Evolutionary conservation across 805 yeast species (phyloP).

Genomic region (Schwanniomyces polymorphus): DNA sequence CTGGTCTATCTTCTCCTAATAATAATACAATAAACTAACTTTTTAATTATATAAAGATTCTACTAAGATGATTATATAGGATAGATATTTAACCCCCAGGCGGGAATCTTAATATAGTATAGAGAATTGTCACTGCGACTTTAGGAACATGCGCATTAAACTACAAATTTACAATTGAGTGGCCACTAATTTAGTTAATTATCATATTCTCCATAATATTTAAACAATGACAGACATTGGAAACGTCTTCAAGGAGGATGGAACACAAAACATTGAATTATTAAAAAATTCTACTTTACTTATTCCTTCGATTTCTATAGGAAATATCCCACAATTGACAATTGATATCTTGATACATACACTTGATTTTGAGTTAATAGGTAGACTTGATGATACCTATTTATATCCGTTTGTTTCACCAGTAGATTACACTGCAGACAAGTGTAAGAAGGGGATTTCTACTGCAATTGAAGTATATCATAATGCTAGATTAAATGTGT

Average conservation of each 20-base stretch:
- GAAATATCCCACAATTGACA: slow-evolving; percentile 86
- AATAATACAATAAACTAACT: slow-evolving; percentile 8
- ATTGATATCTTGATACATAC: slow-evolving; percentile 72
- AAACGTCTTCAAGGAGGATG: background rate
- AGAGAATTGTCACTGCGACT: slow-evolving; percentile 5
- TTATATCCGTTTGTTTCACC: slow-evolving; percentile 87
- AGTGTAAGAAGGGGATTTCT: slow-evolving; percentile 36
- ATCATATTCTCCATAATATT: background rate
- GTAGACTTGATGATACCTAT: slow-evolving; percentile 55
- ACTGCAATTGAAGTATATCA: slow-evolving; percentile 68
- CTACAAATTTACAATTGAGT: background rate
- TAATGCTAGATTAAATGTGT: slow-evolving; percentile 37
- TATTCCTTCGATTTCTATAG: slow-evolving; percentile 80
- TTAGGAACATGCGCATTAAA: background rate
- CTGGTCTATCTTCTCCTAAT: slow-evolving; percentile 10
- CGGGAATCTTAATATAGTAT: slow-evolving; percentile 9
- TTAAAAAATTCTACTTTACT: slow-evolving; percentile 45
- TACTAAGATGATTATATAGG: background rate
- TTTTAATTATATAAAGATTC: background rate
- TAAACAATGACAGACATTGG: background rate
- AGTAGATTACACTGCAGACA: slow-evolving; percentile 42
- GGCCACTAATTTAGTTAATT: background rate
- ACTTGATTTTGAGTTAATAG: slow-evolving; percentile 51
- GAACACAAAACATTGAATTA: background rate
- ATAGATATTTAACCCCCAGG: slow-evolving; percentile 1